phyloP scores from a whole-genome alignment of 2,329 filamentous ascomycete genomes.

The Helminthosporium solani region DNA sequence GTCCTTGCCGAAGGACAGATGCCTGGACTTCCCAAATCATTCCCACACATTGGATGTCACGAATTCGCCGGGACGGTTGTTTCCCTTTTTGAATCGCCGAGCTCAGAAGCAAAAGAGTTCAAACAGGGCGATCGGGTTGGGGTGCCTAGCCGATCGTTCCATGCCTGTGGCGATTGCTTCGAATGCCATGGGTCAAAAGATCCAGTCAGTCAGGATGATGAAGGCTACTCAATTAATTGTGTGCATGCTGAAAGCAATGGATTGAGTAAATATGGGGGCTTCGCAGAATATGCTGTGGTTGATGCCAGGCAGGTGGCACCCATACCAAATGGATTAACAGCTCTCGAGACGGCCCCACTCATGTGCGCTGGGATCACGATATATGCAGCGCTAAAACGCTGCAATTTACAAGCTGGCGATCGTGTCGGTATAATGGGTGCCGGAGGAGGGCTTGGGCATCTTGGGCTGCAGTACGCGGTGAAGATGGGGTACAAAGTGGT shows the following conservation, averaged over 20 bases:
- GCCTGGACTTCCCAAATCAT: conserved; percentile 36
- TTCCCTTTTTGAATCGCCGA: conserved; percentile 25
- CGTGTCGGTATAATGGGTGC: conserved; percentile 46
- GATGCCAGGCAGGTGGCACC: conserved; percentile 43
- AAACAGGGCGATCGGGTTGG: conserved; percentile 41
- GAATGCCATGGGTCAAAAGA: conserved; percentile 40
- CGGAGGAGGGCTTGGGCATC: conserved; percentile 37
- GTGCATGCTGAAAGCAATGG: conserved; percentile 33
- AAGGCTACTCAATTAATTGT: conserved; percentile 47
- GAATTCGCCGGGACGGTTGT: conserved; percentile 50
- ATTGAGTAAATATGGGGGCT: conserved; percentile 42
- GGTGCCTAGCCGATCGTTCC: conserved; percentile 46
- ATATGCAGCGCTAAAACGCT: conserved; percentile 44
- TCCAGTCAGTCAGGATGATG: conserved; percentile 35
- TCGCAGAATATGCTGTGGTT: conserved; percentile 47
- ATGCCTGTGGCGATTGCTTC: conserved; percentile 46
- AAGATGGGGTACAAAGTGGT: conserved; percentile 40
- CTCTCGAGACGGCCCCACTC: conserved; percentile 44
- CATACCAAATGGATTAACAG: conserved; percentile 36
- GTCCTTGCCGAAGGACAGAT: conserved; percentile 41
- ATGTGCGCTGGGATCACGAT: conserved; percentile 50
- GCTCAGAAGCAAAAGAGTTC: conserved; percentile 19
- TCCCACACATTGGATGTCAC: conserved; percentile 50
- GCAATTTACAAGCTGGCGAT: conserved; percentile 30
- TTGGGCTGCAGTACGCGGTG: conserved; percentile 32